These are phyloP conservation scores for Trapa bicornis DNA, from an alignment of 345 rosid species.

Conservation along the genomic window DNA sequence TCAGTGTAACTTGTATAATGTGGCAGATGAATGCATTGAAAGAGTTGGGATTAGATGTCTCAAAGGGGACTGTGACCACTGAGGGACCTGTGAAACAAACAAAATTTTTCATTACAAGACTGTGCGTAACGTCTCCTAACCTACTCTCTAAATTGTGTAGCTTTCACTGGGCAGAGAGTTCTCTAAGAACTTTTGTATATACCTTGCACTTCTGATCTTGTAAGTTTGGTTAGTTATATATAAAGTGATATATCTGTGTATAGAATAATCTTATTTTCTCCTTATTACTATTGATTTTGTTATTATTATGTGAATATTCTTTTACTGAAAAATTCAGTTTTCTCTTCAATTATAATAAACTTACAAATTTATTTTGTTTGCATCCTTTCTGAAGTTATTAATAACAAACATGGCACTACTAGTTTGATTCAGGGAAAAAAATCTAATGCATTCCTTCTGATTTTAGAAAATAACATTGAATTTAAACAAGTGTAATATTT, in stretches of 20 bases:
- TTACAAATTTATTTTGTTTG: neutral
- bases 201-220: neutral
- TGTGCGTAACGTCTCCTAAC: constrained; percentile 31
- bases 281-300: no score
- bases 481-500: neutral
- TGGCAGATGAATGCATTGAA: constrained; percentile 80
- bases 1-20: neutral
- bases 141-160: neutral
- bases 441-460: neutral
- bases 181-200: neutral
- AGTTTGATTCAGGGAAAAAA: no score
- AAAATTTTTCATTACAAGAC: constrained; percentile 54
- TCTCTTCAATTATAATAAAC: neutral
- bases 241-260: neutral
- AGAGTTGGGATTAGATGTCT: constrained; percentile 76
- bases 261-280: neutral
- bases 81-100: constrained; percentile 72
- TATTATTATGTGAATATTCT: no score
- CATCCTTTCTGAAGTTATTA: no score
- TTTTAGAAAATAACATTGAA: neutral
- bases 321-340: neutral
- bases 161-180: neutral
- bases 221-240: neutral
- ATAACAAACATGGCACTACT: no score
- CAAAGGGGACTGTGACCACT: constrained; percentile 71